A percentile compares a stretch with the other conserved stretches of the same genome.
Evolutionary conservation across 2,329 filamentous ascomycete genomes (phyloP).

Genomic region (Emergomyces pasteurianus): DNA sequence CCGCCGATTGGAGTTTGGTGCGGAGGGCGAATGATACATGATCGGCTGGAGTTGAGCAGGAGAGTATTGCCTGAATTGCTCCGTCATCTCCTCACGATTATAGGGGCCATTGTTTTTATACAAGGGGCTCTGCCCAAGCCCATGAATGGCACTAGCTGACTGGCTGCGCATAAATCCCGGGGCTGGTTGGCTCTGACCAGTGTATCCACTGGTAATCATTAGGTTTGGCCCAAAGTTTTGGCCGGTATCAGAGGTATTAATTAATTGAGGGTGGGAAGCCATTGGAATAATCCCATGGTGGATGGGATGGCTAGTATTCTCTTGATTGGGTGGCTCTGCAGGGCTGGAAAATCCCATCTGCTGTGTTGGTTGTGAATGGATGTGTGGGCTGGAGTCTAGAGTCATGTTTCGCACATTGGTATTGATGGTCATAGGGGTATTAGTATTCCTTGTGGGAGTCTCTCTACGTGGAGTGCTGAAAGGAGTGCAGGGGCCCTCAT

Average conservation of each 20-base stretch:
- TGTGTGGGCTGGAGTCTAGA: not conserved
- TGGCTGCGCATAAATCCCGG: not conserved
- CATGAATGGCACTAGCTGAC: not conserved
- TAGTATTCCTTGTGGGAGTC: not conserved
- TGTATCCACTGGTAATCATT: not conserved
- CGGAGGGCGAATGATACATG: not conserved
- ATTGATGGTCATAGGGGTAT: not conserved
- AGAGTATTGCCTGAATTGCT: not conserved
- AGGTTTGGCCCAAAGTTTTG: not conserved
- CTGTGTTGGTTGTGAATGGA: not conserved
- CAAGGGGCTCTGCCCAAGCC: not conserved
- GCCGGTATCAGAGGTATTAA: not conserved
- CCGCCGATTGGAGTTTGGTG: not conserved
- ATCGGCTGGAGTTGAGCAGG: not conserved
- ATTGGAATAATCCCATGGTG: not conserved
- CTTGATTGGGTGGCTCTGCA: not conserved
- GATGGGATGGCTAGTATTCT: not conserved
- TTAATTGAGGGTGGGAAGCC: not conserved
- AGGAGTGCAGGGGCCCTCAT: not conserved
- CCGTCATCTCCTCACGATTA: not conserved
- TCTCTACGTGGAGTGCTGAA: not conserved
- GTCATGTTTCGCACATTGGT: constrained; percentile 1
- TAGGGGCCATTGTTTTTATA: not conserved
- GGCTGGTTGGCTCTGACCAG: not conserved
- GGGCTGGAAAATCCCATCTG: not conserved